phyloP scores from a whole-genome alignment of 257 asterid genomes.

The Nicotiana benthamiana region DNA sequence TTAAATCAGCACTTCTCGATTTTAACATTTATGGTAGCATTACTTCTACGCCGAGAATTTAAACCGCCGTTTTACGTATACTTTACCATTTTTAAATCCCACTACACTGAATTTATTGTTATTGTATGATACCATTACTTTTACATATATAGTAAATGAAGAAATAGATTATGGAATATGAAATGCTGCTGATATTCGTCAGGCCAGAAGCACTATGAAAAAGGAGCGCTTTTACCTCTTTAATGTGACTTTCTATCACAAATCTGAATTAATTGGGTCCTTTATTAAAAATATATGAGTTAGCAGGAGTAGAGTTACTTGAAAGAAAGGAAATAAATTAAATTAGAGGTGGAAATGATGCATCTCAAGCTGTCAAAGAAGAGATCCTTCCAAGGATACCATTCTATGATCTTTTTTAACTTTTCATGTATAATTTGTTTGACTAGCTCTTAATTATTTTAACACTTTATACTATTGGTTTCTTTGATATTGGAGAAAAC shows the following conservation, averaged over 20 bases:
- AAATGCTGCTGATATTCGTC: too few relatives aligned
- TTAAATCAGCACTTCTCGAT: neutral
- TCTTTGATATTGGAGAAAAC: neutral
- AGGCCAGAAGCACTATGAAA: too few relatives aligned
- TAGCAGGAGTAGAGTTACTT: neutral
- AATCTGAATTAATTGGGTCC: too few relatives aligned
- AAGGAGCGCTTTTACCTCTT: too few relatives aligned
- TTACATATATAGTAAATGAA: neutral
- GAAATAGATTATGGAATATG: neutral
- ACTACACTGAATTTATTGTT: too few relatives aligned
- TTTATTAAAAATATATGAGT: neutral
- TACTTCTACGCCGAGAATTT: neutral
- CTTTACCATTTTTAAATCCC: fast-evolving
- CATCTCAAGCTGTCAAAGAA: neutral
- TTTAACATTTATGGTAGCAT: neutral
- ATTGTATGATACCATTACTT: neutral
- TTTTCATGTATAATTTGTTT: neutral
- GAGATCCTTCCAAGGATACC: neutral
- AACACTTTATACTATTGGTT: neutral
- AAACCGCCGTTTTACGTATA: fast-evolving
- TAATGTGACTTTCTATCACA: too few relatives aligned
- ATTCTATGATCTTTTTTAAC: neutral
- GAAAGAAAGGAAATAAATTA: neutral
- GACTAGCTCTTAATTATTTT: neutral
- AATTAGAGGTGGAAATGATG: neutral